phyloP scores from a whole-genome alignment of 805 yeast species.

The Pichia pseudocactophila region DNA sequence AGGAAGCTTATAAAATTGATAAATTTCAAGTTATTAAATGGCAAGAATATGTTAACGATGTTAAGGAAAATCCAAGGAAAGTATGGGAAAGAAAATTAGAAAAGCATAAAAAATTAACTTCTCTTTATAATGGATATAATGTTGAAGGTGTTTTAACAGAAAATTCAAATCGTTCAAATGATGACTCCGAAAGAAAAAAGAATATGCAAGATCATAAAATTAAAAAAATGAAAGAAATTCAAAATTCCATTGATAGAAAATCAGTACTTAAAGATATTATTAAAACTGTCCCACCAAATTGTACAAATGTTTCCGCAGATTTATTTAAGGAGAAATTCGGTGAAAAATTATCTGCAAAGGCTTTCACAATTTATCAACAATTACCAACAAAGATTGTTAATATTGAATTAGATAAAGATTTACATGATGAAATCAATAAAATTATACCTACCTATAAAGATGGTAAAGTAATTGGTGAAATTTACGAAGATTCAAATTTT shows the following conservation, averaged over 20 bases:
- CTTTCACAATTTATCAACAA: slow-evolving; percentile 29
- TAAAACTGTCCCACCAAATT: slow-evolving; percentile 13
- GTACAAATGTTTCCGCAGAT: slow-evolving; percentile 18
- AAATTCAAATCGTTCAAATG: slow-evolving; percentile 10
- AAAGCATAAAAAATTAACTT: slow-evolving; percentile 35
- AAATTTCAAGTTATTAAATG: slow-evolving; percentile 63
- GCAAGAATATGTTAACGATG: slow-evolving; percentile 62
- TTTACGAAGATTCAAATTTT: slow-evolving; percentile 23
- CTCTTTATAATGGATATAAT: slow-evolving; percentile 17
- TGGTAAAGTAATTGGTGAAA: slow-evolving; percentile 23
- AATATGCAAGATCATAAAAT: slow-evolving; percentile 25
- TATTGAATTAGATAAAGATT: slow-evolving; percentile 29
- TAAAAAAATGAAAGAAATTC: slow-evolving; percentile 27
- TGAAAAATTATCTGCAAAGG: slow-evolving; percentile 23
- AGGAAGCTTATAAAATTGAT: slow-evolving; percentile 60
- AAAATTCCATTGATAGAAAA: slow-evolving; percentile 35
- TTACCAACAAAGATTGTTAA: slow-evolving; percentile 20
- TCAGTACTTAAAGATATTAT: slow-evolving; percentile 38
- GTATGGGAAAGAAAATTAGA: slow-evolving; percentile 43
- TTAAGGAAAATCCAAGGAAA: slow-evolving; percentile 45
- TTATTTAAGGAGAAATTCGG: slow-evolving; percentile 33
- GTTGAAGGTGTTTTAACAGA: slow-evolving; percentile 19
- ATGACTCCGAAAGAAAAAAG: slow-evolving; percentile 25
- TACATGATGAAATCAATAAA: slow-evolving; percentile 42
- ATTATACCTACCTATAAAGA: slow-evolving; percentile 27